Conservation (phyloP, 176 grass and related monocot species). For the Chrysopogon serrulatus region DNA sequence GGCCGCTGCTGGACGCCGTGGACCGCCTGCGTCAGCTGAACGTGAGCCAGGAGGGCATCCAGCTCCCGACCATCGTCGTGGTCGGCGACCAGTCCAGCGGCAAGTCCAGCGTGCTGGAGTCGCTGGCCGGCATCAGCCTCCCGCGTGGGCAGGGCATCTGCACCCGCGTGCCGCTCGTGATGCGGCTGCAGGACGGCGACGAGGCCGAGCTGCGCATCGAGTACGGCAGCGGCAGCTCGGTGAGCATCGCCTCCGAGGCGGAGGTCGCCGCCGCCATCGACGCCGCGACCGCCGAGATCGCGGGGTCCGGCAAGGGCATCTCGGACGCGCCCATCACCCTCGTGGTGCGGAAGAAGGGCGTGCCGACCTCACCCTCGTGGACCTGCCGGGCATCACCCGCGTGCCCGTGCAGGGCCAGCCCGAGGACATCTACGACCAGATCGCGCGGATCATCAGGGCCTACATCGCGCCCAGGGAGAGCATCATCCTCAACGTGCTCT, state of each 20-base stretch:
- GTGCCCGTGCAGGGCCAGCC: no score
- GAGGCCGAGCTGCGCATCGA: constrained; percentile 16
- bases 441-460: no score
- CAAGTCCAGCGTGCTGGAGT: neutral
- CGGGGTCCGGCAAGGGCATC: constrained; percentile 12
- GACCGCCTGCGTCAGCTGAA: neutral
- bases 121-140: neutral
- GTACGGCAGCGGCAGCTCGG: constrained; percentile 20
- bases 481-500: no score
- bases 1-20: neutral
- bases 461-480: no score
- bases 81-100: neutral
- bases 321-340: no score
- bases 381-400: no score
- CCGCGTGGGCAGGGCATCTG: neutral
- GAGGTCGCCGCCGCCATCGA: constrained; percentile 23
- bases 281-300: constrained; percentile 31
- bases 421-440: no score
- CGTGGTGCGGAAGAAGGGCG: no score
- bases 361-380: no score
- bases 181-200: no score
- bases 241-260: constrained; percentile 37
- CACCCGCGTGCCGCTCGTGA: neutral
- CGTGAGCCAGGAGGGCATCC: neutral
- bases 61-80: neutral